These are phyloP conservation scores for Pseudopyrenochaeta lycopersici DNA, from an alignment of 2,329 filamentous ascomycete species.

Conservation along the genomic window DNA sequence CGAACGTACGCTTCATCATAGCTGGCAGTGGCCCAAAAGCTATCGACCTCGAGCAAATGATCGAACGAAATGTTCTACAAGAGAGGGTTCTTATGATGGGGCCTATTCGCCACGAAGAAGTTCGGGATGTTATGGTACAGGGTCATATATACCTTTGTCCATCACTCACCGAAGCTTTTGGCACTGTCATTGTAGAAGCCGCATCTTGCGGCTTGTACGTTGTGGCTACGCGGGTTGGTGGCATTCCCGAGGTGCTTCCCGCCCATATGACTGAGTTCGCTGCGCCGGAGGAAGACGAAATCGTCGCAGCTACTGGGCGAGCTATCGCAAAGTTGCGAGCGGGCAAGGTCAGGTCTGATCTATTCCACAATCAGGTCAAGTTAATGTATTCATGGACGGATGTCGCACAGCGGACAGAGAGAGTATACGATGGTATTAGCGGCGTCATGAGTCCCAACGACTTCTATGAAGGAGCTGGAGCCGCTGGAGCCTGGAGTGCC, in stretches of 20 bases:
- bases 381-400: slow-evolving; percentile 99
- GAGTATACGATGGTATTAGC: slow-evolving; percentile 93
- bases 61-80: slow-evolving; percentile 92
- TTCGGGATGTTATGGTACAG: slow-evolving; percentile 95
- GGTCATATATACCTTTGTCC: slow-evolving; percentile 97
- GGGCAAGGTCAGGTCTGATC: slow-evolving; percentile 87
- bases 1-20: slow-evolving; percentile 96
- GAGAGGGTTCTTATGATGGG: slow-evolving; percentile 93
- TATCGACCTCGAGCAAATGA: slow-evolving; percentile 97
- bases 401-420: slow-evolving; percentile 90
- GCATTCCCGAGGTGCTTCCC: slow-evolving; percentile 94
- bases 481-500: slow-evolving; percentile 71
- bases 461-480: slow-evolving; percentile 84
- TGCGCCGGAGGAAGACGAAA: slow-evolving; percentile 93
- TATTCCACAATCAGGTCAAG: slow-evolving; percentile 95
- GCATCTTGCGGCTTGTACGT: slow-evolving; percentile 96
- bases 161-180: slow-evolving; percentile 94
- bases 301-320: slow-evolving; percentile 86
- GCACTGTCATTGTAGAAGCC: slow-evolving; percentile 96
- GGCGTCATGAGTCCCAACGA: slow-evolving; percentile 85
- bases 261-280: slow-evolving; percentile 98
- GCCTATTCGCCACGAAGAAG: slow-evolving; percentile 92
- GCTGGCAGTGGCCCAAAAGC: slow-evolving; percentile 95
- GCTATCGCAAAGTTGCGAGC: slow-evolving; percentile 87
- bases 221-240: slow-evolving; percentile 94